Conservation (phyloP, 2,329 filamentous ascomycete species). For the Microthyrium microscopicum region DNA sequence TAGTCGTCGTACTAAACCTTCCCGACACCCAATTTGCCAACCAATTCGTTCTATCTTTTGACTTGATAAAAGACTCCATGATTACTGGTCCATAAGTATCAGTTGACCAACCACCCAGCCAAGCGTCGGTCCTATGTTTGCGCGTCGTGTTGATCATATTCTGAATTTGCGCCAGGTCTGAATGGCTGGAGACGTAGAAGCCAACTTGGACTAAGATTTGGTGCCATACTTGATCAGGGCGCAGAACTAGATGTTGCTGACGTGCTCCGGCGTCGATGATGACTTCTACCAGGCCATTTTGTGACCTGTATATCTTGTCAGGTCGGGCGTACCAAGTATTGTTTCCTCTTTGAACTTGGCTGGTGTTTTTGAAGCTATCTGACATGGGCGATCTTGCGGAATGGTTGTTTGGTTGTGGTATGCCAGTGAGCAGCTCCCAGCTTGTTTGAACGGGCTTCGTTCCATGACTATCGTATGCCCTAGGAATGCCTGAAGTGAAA, state of each 20-base stretch:
- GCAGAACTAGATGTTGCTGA: constrained; percentile 13
- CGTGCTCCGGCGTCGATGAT: constrained; percentile 11
- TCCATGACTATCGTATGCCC: not conserved
- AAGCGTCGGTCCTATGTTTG: not conserved
- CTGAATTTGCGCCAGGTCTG: constrained; percentile 10
- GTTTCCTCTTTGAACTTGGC: too few species aligned
- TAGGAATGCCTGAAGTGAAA: not conserved
- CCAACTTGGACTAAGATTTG: constrained; percentile 14
- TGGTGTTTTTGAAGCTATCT: too few species aligned
- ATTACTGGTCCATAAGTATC: constrained; percentile 18
- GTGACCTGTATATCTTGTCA: constrained; percentile 7
- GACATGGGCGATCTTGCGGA: too few species aligned
- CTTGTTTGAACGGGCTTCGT: not conserved
- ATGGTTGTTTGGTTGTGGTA: too few species aligned
- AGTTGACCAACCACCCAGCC: not conserved
- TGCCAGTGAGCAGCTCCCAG: not conserved
- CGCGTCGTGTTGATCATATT: too few species aligned
- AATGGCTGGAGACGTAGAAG: constrained; percentile 14
- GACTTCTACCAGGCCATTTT: constrained; percentile 12
- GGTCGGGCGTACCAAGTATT: too few species aligned
- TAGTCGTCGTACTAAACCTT: constrained; percentile 26
- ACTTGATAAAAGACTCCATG: too few species aligned
- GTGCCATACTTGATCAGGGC: constrained; percentile 16
- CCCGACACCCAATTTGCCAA: constrained; percentile 27
- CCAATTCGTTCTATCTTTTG: constrained; percentile 26